Evolutionary conservation across 2,329 filamentous ascomycete species (phyloP).

Genomic region (Mycosphaerella arachidis): DNA sequence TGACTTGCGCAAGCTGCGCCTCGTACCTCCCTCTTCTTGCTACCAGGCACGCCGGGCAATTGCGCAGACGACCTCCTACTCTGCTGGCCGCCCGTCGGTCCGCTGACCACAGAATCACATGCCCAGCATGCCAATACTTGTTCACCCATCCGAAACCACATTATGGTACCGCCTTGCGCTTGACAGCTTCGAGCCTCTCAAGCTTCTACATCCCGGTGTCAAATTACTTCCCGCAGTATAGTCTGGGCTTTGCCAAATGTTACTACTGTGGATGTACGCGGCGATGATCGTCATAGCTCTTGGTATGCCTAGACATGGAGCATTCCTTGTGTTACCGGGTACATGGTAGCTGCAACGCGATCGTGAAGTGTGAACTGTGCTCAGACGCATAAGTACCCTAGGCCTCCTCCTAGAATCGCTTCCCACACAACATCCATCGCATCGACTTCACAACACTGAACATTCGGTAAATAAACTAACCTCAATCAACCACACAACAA

Average conservation of each 20-base stretch:
- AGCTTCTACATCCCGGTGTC: background rate
- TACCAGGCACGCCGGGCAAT: background rate
- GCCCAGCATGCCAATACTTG: slow-evolving; percentile 15
- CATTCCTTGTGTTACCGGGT: background rate
- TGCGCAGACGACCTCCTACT: background rate
- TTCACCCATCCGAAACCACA: background rate
- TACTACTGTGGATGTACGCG: background rate
- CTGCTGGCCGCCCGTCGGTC: background rate
- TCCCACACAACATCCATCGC: too few relatives aligned
- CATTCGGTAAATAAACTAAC: background rate
- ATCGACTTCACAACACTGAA: background rate
- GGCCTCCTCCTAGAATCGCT: background rate
- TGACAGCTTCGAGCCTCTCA: slow-evolving; percentile 1
- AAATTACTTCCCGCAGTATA: background rate
- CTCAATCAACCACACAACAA: slow-evolving; percentile 5
- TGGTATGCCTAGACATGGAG: slow-evolving; percentile 1
- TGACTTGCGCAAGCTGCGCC: slow-evolving; percentile 1
- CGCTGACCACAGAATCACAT: background rate
- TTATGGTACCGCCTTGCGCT: slow-evolving; percentile 2
- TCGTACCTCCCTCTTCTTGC: background rate
- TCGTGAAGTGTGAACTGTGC: background rate
- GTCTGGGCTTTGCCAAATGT: slow-evolving; percentile 11
- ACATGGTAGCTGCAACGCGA: background rate
- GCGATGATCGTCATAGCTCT: slow-evolving; percentile 10
- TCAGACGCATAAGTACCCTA: background rate